Conservation (phyloP, 495 filamentous ascomycete genomes). For the Talaromyces ruber region DNA sequence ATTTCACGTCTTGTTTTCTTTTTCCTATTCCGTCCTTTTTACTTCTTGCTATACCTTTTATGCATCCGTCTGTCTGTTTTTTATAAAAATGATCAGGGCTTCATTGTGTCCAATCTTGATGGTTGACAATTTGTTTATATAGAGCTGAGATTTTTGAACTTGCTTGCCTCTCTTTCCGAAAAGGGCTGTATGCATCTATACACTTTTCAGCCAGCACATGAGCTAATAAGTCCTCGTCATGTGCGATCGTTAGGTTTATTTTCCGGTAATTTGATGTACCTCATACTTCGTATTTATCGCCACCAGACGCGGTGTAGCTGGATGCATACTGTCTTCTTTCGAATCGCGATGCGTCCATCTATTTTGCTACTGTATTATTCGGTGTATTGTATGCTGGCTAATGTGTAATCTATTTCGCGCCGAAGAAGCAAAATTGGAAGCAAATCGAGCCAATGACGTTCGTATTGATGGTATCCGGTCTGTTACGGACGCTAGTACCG, state of each 20-base stretch:
- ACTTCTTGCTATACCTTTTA: slow-evolving; percentile 9
- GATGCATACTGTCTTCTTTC: neutral
- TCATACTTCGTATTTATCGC: neutral
- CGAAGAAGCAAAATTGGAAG: neutral
- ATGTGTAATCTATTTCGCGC: neutral
- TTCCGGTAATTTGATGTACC: neutral
- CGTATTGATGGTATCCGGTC: neutral
- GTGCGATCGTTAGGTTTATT: neutral
- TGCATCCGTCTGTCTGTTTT: neutral
- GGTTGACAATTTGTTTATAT: neutral
- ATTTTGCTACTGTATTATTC: neutral
- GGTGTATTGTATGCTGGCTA: neutral
- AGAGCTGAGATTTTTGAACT: neutral
- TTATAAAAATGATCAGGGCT: neutral
- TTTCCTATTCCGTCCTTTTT: neutral
- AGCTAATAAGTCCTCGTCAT: neutral
- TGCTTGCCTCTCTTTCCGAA: neutral
- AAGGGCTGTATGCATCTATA: neutral
- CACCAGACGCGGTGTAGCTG: neutral
- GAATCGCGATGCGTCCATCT: neutral
- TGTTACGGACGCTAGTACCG: neutral
- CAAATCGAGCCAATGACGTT: neutral
- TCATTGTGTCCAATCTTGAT: neutral
- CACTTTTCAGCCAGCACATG: neutral
- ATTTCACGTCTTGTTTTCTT: neutral